A percentile compares a stretch with the other conserved stretches of the same genome.
Evolutionary conservation across 306 rosid genomes (phyloP).

Genomic region (Acmispon strigosus): DNA sequence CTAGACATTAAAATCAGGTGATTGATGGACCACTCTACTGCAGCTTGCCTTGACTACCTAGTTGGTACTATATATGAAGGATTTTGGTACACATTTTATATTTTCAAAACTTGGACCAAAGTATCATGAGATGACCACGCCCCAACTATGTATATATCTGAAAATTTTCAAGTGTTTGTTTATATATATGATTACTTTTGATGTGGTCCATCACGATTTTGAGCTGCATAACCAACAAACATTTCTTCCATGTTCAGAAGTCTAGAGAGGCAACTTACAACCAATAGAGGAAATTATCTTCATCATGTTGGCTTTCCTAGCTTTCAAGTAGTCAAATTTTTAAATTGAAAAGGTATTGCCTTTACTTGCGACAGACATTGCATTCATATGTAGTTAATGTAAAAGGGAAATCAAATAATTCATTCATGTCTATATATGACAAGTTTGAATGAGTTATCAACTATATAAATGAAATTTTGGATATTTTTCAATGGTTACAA

Average conservation of each 20-base stretch:
- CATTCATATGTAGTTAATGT: neutral
- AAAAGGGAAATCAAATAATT: neutral
- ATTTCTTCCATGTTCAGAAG: conserved; percentile 32
- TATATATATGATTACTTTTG: conserved; percentile 19
- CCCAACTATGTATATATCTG: conserved; percentile 21
- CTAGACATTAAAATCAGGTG: conserved; percentile 49
- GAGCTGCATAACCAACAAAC: conserved; percentile 29
- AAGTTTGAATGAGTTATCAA: too few relatives aligned
- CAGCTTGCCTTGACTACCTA: conserved; percentile 28
- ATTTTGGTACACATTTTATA: conserved; percentile 17
- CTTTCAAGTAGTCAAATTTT: neutral
- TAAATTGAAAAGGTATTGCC: conserved; percentile 8
- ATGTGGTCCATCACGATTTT: conserved; percentile 42
- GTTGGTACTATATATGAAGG: conserved; percentile 25
- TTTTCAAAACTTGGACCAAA: conserved; percentile 35
- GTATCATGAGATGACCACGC: conserved; percentile 38
- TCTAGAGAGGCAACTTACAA: conserved; percentile 21
- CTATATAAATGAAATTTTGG: too few relatives aligned
- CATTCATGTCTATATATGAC: neutral
- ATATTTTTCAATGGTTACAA: too few relatives aligned
- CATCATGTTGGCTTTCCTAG: conserved; percentile 20
- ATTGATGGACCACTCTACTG: conserved; percentile 54
- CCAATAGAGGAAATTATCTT: conserved; percentile 26
- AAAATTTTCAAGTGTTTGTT: conserved; percentile 17
- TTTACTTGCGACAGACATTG: conserved; percentile 14